phyloP scores from a whole-genome alignment of 192 early-diverging fungal genomes.

The Coemansia sp. region DNA sequence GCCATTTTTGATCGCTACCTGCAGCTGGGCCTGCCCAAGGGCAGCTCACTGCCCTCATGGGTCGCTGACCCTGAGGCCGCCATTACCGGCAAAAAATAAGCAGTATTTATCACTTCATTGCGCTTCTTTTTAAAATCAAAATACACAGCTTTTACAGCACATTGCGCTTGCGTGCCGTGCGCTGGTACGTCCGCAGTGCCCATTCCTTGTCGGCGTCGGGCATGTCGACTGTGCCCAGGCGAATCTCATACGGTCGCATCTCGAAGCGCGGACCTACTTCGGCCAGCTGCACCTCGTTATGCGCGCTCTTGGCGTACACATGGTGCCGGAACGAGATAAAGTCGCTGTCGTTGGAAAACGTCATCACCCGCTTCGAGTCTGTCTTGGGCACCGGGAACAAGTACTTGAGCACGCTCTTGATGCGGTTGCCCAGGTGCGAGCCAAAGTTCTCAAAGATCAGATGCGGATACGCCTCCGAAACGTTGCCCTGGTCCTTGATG shows the following conservation, averaged over 20 bases:
- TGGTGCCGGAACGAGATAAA: conserved; percentile 98
- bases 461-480: conserved; percentile 97
- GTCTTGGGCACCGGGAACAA: conserved; percentile 97
- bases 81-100: conserved; percentile 23
- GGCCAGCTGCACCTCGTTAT: conserved; percentile 87
- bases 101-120: background rate
- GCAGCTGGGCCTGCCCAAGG: conserved; percentile 51
- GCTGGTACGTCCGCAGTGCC: conserved; percentile 87
- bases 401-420: conserved; percentile 87
- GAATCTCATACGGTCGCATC: conserved; percentile 95
- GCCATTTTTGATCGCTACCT: conserved; percentile 38
- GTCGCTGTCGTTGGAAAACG: conserved; percentile 94
- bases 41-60: conserved; percentile 46
- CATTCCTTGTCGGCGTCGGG: conserved; percentile 95
- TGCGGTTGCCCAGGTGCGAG: conserved; percentile 78
- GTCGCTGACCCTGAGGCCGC: conserved; percentile 45
- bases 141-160: conserved; percentile 53
- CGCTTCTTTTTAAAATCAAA: background rate
- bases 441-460: conserved; percentile 95
- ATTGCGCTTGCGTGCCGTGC: conserved; percentile 80
- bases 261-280: conserved; percentile 99
- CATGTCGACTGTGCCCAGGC: conserved; percentile 90
- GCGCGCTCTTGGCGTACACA: conserved; percentile 85
- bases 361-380: conserved; percentile 95
- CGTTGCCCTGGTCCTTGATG: conserved; percentile 92